These are phyloP conservation scores for Clarireedia homoeocarpa DNA, from an alignment of 2,329 filamentous ascomycete genomes.

Conservation along the genomic window DNA sequence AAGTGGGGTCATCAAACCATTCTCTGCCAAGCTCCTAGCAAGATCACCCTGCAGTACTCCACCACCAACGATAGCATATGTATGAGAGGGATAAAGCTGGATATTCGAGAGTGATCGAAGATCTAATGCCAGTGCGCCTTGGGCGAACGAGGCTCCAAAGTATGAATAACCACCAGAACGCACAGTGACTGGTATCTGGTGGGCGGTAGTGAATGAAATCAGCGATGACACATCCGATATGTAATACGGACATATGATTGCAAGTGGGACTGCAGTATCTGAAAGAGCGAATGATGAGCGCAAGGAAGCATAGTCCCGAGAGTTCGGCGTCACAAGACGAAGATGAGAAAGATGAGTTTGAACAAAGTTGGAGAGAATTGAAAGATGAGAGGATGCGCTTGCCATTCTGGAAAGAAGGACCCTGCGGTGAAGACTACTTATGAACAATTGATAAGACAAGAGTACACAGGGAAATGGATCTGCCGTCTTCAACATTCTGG, in stretches of 20 bases:
- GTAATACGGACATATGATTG: slow-evolving; percentile 24
- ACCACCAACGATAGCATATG: slow-evolving; percentile 31
- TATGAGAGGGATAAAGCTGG: slow-evolving; percentile 20
- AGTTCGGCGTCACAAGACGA: slow-evolving; percentile 8
- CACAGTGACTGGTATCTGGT: slow-evolving; percentile 20
- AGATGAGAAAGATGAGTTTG: neutral
- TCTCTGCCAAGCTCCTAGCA: slow-evolving; percentile 21
- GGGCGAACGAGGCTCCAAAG: slow-evolving; percentile 27
- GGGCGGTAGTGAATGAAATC: slow-evolving; percentile 15
- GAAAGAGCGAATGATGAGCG: slow-evolving; percentile 11
- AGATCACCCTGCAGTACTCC: slow-evolving; percentile 30
- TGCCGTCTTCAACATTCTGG: too few relatives aligned
- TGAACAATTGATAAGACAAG: too few relatives aligned
- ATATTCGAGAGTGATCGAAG: slow-evolving; percentile 32
- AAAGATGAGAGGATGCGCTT: neutral
- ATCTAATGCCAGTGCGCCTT: slow-evolving; percentile 31
- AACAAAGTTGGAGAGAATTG: neutral
- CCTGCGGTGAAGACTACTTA: too few relatives aligned
- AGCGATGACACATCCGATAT: slow-evolving; percentile 24
- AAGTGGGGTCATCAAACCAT: slow-evolving; percentile 27
- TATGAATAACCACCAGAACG: slow-evolving; percentile 32
- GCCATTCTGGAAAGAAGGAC: neutral
- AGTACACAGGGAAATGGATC: too few relatives aligned
- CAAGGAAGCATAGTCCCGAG: slow-evolving; percentile 9
- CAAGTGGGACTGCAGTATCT: slow-evolving; percentile 9